Conservation (phyloP, 2,329 filamentous ascomycete species). For the Ophiosphaerella korrae region DNA sequence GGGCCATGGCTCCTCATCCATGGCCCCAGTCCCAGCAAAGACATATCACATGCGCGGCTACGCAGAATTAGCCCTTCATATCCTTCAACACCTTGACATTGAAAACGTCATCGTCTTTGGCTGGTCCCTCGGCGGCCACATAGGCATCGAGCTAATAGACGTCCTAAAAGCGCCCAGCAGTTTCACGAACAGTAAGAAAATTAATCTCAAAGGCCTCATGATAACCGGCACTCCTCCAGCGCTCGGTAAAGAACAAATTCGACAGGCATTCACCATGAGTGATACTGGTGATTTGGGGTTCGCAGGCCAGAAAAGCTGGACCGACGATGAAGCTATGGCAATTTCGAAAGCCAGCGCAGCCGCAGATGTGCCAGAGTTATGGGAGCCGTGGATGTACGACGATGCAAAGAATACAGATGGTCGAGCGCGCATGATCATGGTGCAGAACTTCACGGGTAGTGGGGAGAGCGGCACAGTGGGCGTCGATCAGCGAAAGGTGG, state of each 20-base stretch:
- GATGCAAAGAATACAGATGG: constrained; percentile 35
- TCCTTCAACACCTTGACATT: constrained; percentile 31
- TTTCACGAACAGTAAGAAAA: not conserved
- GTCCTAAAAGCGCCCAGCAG: constrained; percentile 9
- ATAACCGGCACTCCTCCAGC: constrained; percentile 36
- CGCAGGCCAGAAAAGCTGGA: constrained; percentile 21
- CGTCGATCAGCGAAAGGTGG: constrained; percentile 28
- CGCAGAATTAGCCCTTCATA: constrained; percentile 35
- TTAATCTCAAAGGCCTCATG: constrained; percentile 31
- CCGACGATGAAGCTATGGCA: constrained; percentile 16
- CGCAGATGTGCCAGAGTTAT: constrained; percentile 10
- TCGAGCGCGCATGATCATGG: constrained; percentile 32
- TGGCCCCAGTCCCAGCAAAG: constrained; percentile 28
- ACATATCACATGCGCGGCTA: constrained; percentile 40
- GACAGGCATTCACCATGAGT: constrained; percentile 13
- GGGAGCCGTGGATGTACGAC: constrained; percentile 34
- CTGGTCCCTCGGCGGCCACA: constrained; percentile 42
- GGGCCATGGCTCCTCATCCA: constrained; percentile 38
- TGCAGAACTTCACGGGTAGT: constrained; percentile 15
- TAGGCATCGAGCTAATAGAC: constrained; percentile 38
- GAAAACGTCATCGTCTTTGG: constrained; percentile 33
- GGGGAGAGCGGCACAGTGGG: constrained; percentile 6
- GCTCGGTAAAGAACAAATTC: constrained; percentile 22
- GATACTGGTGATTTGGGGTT: constrained; percentile 13
- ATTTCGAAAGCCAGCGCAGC: constrained; percentile 22